Conservation (phyloP, 352 stramenopile genomes). For the Globisporangium polare region DNA sequence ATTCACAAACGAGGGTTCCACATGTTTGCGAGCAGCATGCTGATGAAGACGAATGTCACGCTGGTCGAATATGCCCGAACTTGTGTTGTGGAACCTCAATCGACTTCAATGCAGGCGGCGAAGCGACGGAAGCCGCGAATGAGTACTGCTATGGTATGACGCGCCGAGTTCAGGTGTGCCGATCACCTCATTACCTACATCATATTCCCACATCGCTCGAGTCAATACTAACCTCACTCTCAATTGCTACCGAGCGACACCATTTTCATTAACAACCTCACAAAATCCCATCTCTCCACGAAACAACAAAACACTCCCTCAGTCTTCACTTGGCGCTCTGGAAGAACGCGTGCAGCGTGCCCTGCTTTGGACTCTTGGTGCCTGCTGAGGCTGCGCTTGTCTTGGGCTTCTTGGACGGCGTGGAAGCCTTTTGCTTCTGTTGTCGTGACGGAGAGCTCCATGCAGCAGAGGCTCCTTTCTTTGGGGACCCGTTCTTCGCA, state of each 20-base stretch:
- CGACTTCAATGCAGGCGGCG: too few species aligned
- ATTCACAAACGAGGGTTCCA: background rate
- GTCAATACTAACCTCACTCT: too few species aligned
- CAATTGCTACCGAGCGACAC: background rate
- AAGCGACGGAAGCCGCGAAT: background rate
- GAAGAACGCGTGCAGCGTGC: constrained; percentile 35
- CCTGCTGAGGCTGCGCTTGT: background rate
- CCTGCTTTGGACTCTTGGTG: constrained; percentile 15
- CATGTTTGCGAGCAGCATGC: background rate
- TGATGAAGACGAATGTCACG: background rate
- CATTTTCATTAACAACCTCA: background rate
- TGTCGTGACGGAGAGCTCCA: background rate
- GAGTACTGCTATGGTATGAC: too few species aligned
- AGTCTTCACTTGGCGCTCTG: constrained; percentile 19
- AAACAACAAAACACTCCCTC: too few species aligned
- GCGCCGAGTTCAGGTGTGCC: too few species aligned
- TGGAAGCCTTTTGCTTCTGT: background rate
- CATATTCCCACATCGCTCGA: too few species aligned
- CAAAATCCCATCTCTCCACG: too few species aligned
- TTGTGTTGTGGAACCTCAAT: background rate
- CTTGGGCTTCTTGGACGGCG: constrained; percentile 11
- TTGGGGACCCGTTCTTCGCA: background rate
- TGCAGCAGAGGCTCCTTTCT: background rate
- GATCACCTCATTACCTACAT: too few species aligned
- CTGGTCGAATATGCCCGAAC: background rate